Base-by-base conservation (phyloP, 2,329 filamentous ascomycete species). In the Ophiocordyceps polyrhachis-furcata region DNA sequence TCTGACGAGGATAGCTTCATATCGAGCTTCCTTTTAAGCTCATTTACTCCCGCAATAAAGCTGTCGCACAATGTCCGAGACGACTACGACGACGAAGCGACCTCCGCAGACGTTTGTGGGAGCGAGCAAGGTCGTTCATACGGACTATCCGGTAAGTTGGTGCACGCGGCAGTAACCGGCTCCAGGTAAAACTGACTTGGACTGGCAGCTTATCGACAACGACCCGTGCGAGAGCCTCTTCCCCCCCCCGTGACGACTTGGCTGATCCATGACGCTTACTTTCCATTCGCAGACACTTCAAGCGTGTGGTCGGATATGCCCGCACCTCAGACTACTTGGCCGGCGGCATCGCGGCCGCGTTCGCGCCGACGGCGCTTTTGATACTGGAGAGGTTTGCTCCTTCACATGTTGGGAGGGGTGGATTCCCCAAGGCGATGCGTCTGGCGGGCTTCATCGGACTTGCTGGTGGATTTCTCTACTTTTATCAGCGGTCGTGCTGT, bases 141-240 rank as follows among this genome's bases (percentile, higher is more conserved):
- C 83, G 56, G 81, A 91, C 49, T 96, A 84, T 63, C 89, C 89
- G 47, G 91, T 96, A 69, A 58, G 84, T 70, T 14, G 1, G 1
- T 45, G 46, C 44, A 7, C 42, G 15, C 50, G 48, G 50, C 50
- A 56, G 54, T 51, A 47, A 46, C 43, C 12, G 8, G 31, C 42
- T 45, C 48, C 47, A 48, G 52, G 51, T 47, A 51, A 40, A 40
- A 35, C 48, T 53, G 51, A 56, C 46, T 42, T 47, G 50, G 9
- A 5, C 9, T 58, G 20, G 53, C 67, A 98, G 91, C 83, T 96
- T 69, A 96, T 98, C 66, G 91, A 98, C 71, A 93, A 85, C 70
- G 91, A 98, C 67, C 91, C 91, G 88, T 95, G 88, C 47, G 62
- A 62, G 41, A 15, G 8, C 13, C 11, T 31, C 14, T 31, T 4